Percentiles rank a stretch among this genome's conserved stretches.
Evolutionary conservation across 805 yeast genomes (phyloP).

Genomic region (Candida fluviatilis): DNA sequence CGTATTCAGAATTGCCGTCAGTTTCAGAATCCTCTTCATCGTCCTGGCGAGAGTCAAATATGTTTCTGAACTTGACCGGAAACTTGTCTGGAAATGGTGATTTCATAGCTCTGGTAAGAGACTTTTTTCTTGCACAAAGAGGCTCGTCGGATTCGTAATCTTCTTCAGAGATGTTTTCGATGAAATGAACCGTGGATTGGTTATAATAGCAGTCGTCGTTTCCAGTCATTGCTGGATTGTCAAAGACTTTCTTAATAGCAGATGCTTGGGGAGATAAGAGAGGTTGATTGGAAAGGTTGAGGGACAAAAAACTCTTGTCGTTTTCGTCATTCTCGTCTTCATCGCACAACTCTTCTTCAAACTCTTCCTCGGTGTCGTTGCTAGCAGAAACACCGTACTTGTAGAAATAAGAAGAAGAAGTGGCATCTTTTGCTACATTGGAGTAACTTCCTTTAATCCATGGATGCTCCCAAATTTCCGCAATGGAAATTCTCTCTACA

Average conservation of each 20-base stretch:
- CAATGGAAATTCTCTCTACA: slow-evolving; percentile 59
- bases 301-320: not conserved
- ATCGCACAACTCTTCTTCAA: slow-evolving; percentile 11
- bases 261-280: slow-evolving; percentile 32
- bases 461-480: slow-evolving; percentile 65
- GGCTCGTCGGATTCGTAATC: slow-evolving; percentile 2
- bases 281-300: slow-evolving; percentile 10
- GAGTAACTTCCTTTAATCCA: slow-evolving; percentile 44
- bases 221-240: slow-evolving; percentile 39
- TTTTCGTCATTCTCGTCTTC: slow-evolving; percentile 7
- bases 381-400: slow-evolving; percentile 6
- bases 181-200: slow-evolving; percentile 18
- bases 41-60: slow-evolving; percentile 3
- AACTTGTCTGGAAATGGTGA: slow-evolving; percentile 1
- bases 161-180: slow-evolving; percentile 14
- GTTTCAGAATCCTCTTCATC: slow-evolving; percentile 12
- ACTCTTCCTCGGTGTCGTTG: slow-evolving; percentile 5
- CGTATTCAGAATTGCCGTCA: slow-evolving; percentile 17
- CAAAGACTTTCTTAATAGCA: slow-evolving; percentile 40
- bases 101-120: slow-evolving; percentile 11
- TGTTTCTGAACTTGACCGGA: slow-evolving; percentile 1
- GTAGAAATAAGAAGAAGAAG: slow-evolving; percentile 3
- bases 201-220: slow-evolving; percentile 6
- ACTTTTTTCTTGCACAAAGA: slow-evolving; percentile 4
- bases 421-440: slow-evolving; percentile 5